Percentiles rank a stretch among this genome's conserved stretches.
phyloP scores from a whole-genome alignment of 192 early-diverging fungal species.

The Lunasporangiospora selenospora region DNA sequence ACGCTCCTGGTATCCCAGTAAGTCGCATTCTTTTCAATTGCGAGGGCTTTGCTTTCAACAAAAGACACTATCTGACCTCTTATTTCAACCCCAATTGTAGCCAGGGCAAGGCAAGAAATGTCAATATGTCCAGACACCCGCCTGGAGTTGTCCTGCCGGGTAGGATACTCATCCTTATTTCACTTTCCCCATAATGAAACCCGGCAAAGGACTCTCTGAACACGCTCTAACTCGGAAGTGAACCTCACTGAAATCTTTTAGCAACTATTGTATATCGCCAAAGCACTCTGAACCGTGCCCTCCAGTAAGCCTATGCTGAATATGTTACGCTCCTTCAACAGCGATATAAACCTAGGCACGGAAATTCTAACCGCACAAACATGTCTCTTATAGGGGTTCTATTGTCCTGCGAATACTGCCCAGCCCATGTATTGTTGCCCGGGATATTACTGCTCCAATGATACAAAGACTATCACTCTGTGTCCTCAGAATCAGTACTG shows the following conservation, averaged over 20 bases:
- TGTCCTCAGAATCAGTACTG: conserved; percentile 66
- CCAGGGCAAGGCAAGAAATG: conserved; percentile 19
- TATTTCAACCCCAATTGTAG: conserved; percentile 4
- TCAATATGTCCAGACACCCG: conserved; percentile 41
- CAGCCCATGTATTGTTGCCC: conserved; percentile 68
- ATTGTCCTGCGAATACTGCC: conserved; percentile 56
- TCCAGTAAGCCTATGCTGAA: conserved; percentile 16
- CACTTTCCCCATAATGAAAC: neutral
- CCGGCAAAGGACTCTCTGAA: too few relatives aligned
- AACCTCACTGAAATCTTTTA: neutral
- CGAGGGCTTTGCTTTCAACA: neutral
- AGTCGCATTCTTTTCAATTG: neutral
- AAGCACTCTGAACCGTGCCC: conserved; percentile 33
- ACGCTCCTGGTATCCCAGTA: conserved; percentile 38
- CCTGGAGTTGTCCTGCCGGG: conserved; percentile 42
- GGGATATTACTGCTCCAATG: conserved; percentile 62
- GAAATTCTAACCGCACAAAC: too few relatives aligned
- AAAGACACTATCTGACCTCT: neutral
- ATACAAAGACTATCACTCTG: conserved; percentile 44
- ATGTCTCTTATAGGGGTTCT: conserved; percentile 54
- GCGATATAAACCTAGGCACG: too few relatives aligned
- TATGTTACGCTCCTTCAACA: too few relatives aligned
- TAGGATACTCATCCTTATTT: neutral
- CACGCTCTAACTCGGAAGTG: too few relatives aligned
- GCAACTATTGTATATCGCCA: conserved; percentile 34